Conservation (phyloP, 306 rosid species). For the Prosopis cineraria region DNA sequence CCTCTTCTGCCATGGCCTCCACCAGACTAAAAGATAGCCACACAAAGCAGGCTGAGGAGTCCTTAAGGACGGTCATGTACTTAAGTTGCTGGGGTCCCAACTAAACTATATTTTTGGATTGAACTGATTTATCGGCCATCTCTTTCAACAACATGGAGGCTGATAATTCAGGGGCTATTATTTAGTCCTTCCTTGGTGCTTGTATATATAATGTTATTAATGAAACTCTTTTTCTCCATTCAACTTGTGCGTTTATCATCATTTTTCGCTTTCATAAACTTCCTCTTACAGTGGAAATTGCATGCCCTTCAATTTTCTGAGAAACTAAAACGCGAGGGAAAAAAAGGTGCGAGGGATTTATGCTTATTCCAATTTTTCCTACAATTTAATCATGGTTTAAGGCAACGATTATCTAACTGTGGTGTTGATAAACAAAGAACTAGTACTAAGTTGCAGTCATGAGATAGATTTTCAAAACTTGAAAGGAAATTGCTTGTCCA, state of each 20-base stretch:
- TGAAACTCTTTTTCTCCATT: background rate
- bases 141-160: background rate
- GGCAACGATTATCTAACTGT: no score
- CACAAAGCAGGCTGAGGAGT: background rate
- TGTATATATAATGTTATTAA: background rate
- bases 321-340: background rate
- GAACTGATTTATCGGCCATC: background rate
- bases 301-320: background rate
- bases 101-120: background rate
- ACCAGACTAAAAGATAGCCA: background rate
- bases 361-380: background rate
- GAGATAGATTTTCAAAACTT: background rate
- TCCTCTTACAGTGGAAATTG: background rate
- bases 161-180: background rate
- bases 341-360: background rate
- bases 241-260: background rate
- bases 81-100: constrained; percentile 6
- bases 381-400: background rate
- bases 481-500: background rate
- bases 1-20: background rate
- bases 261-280: background rate
- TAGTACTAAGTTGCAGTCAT: background rate
- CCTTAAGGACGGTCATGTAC: background rate
- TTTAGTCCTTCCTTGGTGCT: background rate
- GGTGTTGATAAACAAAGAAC: background rate